A percentile compares a stretch with the other conserved stretches of the same genome.
These are phyloP conservation scores for Huntiella savannae DNA, from an alignment of 2,329 filamentous ascomycete species.

Conservation along the genomic window DNA sequence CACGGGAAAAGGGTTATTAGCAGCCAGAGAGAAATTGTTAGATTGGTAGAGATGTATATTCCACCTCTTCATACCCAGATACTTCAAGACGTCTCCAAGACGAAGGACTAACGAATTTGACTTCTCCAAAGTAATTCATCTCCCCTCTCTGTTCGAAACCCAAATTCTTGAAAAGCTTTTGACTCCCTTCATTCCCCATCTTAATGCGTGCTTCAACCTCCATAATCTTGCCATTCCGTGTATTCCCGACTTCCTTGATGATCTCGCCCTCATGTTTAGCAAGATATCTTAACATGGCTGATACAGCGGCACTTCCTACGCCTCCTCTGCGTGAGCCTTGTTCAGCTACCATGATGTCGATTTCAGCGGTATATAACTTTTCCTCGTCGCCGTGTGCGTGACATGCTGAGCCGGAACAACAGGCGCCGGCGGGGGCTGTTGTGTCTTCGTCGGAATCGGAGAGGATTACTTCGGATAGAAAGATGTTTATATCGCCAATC, in stretches of 20 bases:
- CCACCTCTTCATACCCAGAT: background rate
- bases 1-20: constrained; percentile 18
- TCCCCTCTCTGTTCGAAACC: constrained; percentile 29
- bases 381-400: constrained; percentile 10
- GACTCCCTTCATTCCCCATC: constrained; percentile 32
- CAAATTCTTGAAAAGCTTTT: constrained; percentile 30
- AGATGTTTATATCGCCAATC: constrained; percentile 66
- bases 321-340: constrained; percentile 38
- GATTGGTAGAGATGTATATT: constrained; percentile 16
- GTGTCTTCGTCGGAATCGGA: constrained; percentile 31
- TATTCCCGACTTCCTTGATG: constrained; percentile 25
- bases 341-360: constrained; percentile 73
- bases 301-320: constrained; percentile 43
- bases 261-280: constrained; percentile 31
- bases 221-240: constrained; percentile 19
- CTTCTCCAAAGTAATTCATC: constrained; percentile 41
- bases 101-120: constrained; percentile 20
- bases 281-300: constrained; percentile 53
- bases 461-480: constrained; percentile 33
- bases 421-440: constrained; percentile 2
- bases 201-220: constrained; percentile 40
- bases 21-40: constrained; percentile 18
- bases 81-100: constrained; percentile 6
- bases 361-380: constrained; percentile 39
- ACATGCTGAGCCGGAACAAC: constrained; percentile 13